A percentile compares a stretch with the other conserved stretches of the same genome.
Evolutionary conservation across 768 basidiomycete species (phyloP).

Genomic region (Tremella yokohamensis): DNA sequence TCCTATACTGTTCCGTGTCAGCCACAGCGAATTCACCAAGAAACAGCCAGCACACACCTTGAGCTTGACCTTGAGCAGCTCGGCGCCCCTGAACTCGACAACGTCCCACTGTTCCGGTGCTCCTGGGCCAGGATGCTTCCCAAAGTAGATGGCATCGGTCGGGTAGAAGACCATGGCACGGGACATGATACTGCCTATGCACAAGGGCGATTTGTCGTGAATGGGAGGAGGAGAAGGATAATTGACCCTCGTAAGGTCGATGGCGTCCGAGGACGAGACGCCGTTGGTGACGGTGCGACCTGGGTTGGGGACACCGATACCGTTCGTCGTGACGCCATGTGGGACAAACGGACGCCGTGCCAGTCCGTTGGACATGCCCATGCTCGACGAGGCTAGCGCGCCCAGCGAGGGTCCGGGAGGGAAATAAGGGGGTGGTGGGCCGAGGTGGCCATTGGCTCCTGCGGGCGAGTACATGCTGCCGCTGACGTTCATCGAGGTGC

Average conservation of each 20-base stretch:
- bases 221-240: conserved; percentile 22
- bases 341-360: no score
- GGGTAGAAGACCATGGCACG: conserved; percentile 41
- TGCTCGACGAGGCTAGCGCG: no score
- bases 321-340: neutral
- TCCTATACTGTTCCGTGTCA: conserved; percentile 24
- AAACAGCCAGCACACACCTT: conserved; percentile 32
- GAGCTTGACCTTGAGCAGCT: conserved; percentile 43
- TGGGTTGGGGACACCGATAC: neutral
- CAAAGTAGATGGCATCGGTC: conserved; percentile 26
- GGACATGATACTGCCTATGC: conserved; percentile 36
- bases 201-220: conserved; percentile 30
- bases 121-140: conserved; percentile 18
- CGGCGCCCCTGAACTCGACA: conserved; percentile 29
- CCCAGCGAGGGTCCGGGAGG: no score
- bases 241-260: conserved; percentile 17
- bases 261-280: conserved; percentile 10
- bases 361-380: no score
- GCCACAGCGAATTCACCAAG: neutral
- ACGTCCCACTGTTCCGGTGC: conserved; percentile 26
- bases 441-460: neutral
- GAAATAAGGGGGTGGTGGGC: no score
- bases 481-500: neutral
- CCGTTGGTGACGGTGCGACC: conserved; percentile 6
- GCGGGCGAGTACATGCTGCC: conserved; percentile 1